Conservation (phyloP, 2,329 filamentous ascomycete species). For the Penicillium sp. region DNA sequence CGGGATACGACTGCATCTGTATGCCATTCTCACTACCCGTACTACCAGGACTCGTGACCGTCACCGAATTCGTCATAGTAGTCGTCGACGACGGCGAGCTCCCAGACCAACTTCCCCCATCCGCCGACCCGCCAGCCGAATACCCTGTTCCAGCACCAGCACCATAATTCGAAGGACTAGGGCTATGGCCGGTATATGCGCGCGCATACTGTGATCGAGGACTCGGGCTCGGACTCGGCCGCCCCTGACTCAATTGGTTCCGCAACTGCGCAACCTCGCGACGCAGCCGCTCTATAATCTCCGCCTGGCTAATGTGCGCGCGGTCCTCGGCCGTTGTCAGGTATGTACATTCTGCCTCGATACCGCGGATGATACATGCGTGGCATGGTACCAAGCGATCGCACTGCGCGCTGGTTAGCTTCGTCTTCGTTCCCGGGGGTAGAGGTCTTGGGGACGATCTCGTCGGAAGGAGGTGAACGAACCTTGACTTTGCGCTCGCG, state of each 20-base stretch:
- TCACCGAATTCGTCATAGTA: slow-evolving; percentile 14
- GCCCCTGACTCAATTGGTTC: slow-evolving; percentile 10
- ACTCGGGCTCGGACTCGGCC: slow-evolving; percentile 1
- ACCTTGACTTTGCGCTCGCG: slow-evolving; percentile 31
- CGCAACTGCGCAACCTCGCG: slow-evolving; percentile 24
- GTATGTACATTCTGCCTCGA: slow-evolving; percentile 29
- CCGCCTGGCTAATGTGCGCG: slow-evolving; percentile 59
- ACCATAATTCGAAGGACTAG: neutral
- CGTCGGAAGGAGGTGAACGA: neutral
- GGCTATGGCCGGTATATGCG: neutral
- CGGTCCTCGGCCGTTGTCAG: slow-evolving; percentile 50
- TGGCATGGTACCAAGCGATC: slow-evolving; percentile 28
- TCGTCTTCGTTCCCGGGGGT: neutral
- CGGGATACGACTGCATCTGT: slow-evolving; percentile 5
- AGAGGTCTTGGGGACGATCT: no score
- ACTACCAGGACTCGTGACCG: slow-evolving; percentile 22
- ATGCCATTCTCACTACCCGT: slow-evolving; percentile 18
- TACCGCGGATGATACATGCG: slow-evolving; percentile 25
- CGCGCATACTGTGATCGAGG: neutral
- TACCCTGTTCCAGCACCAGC: neutral
- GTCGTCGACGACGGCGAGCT: slow-evolving; percentile 21
- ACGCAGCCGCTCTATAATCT: slow-evolving; percentile 27
- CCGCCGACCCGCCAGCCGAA: neutral
- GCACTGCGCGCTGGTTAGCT: slow-evolving; percentile 17
- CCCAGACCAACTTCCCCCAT: slow-evolving; percentile 16